Evolutionary conservation across 176 grass and related monocot species (phyloP), one percentile per base, ranked within the genome.

Genomic region (Elaeis guineensis): DNA sequence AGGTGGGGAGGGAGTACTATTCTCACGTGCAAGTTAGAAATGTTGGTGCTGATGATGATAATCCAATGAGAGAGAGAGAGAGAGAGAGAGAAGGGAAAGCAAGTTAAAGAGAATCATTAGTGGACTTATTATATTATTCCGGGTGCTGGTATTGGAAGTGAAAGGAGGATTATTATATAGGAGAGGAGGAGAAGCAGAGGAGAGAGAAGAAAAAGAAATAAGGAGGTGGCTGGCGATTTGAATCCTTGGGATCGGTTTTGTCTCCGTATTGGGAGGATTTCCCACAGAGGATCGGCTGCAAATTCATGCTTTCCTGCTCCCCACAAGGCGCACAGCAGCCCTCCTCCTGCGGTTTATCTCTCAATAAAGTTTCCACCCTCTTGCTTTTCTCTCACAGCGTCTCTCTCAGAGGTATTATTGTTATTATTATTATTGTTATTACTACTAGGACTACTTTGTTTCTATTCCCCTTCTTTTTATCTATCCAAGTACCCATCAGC

Each of bases 231-330:
- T 39, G 9, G 35, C 9, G 35, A 39, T 39, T 39, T 78, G 67
- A 89, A 77, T 82, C 81, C 74, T 64, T 65, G 65, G 78, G 75
- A 79, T 85, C 75, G 58, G 35, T 39, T 66, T 71, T 95, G 81
- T 89, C 67, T 72, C 64, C 56, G 25, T 69, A 69, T 28, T 66
- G 35, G 74, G 74, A 84, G 77, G 69, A 80, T 88, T 72, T 85
- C 66, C 50, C 64, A 54, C 50, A 76, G 51, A 8, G 35, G 68
- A 44, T 52, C 18, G 61, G 64, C 23, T 67, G 66, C 59, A 56
- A 84, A 61, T 48, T 75, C 51, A 50, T 57, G 32, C 77, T 72
- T 69, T 25, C 65, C 75, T 67, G 75, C 55, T 62, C 55, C 58
- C 35, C 35, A 12, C 35, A 12, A 39, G 2, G 35, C 35, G 8